Evolutionary conservation across 148 eudicot species (phyloP).

Genomic region (Spergularia bocconei): DNA sequence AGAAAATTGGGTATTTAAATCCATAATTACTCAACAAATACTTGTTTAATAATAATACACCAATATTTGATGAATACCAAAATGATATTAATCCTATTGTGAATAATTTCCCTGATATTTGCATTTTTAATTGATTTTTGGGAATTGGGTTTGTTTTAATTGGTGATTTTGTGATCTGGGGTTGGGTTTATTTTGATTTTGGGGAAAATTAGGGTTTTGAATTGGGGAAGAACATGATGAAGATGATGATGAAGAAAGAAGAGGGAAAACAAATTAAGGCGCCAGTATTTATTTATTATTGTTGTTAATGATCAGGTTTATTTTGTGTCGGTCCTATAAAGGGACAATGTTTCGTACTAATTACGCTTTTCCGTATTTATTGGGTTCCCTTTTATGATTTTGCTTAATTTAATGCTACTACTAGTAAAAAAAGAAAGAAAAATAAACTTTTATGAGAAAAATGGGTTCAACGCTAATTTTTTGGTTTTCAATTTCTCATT

Average conservation of each 20-base stretch:
- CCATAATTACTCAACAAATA: conserved; percentile 73
- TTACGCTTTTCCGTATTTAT: too few species aligned
- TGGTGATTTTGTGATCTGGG: too few species aligned
- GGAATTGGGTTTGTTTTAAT: too few species aligned
- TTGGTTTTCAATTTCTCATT: too few species aligned
- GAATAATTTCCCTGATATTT: conserved; percentile 43
- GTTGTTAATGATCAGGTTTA: neutral
- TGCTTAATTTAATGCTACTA: neutral
- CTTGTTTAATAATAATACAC: conserved; percentile 75
- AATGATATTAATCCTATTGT: conserved; percentile 64
- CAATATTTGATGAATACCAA: conserved; percentile 88
- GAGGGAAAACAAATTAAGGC: conserved; percentile 16
- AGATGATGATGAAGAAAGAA: neutral
- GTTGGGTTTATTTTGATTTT: neutral
- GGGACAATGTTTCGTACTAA: neutral
- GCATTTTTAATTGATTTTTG: conserved; percentile 23
- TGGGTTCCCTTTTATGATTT: neutral
- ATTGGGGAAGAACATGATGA: neutral
- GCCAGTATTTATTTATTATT: conserved; percentile 27
- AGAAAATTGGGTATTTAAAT: conserved; percentile 82
- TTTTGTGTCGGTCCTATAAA: neutral
- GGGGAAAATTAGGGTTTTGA: conserved; percentile 19
- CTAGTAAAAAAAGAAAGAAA: too few species aligned
- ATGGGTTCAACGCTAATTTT: too few species aligned
- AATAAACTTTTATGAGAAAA: too few species aligned